Evolutionary conservation across 129 eudicot species (phyloP).

Genomic region (Flaveria trinervia): DNA sequence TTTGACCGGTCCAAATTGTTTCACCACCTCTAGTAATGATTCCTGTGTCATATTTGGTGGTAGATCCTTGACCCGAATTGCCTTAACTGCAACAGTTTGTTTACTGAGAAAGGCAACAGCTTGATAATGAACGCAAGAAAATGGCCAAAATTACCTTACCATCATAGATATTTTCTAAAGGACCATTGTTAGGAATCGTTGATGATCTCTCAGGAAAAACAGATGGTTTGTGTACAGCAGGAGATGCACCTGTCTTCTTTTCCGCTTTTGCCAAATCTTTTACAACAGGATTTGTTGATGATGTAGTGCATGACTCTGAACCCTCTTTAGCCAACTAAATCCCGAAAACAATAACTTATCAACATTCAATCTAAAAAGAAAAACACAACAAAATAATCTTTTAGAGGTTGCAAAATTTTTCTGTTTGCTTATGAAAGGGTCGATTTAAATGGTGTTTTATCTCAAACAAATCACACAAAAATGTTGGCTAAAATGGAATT

Average conservation of each 20-base stretch:
- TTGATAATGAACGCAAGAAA: neutral
- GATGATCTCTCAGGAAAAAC: conserved; percentile 17
- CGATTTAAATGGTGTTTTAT: too few species aligned
- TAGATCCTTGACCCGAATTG: conserved; percentile 37
- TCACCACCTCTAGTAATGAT: conserved; percentile 30
- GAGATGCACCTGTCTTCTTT: neutral
- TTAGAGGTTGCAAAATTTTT: too few species aligned
- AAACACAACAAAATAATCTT: neutral
- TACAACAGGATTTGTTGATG: conserved; percentile 14
- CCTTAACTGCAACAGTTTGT: conserved; percentile 30
- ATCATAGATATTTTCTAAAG: conserved; percentile 10
- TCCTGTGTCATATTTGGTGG: conserved; percentile 31
- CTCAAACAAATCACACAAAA: too few species aligned
- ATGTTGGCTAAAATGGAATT: too few species aligned
- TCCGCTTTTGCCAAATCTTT: neutral
- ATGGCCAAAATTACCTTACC: conserved; percentile 16
- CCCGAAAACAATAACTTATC: neutral
- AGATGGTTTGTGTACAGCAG: conserved; percentile 24
- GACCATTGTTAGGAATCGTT: conserved; percentile 9
- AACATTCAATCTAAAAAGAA: neutral
- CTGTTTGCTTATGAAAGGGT: too few species aligned
- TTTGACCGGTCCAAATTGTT: conserved; percentile 38
- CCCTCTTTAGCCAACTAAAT: conserved; percentile 42
- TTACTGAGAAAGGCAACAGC: conserved; percentile 2
- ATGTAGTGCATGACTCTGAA: conserved; percentile 9